Conservation (phyloP, 805 yeast species). For the Vanderwaltozyma verrucispora region DNA sequence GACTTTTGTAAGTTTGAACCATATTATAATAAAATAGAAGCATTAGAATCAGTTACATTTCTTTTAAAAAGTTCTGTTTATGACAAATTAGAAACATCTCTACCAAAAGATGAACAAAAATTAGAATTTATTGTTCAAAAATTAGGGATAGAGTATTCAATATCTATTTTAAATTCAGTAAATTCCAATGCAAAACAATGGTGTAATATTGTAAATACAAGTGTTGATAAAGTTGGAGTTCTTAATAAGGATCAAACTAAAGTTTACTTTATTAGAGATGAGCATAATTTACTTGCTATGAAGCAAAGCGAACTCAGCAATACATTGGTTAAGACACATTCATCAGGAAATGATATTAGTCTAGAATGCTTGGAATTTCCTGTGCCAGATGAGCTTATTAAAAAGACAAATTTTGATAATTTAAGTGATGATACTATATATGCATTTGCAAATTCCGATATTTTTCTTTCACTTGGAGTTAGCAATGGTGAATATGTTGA, state of each 20-base stretch:
- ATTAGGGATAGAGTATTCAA: constrained; percentile 7
- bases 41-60: constrained; percentile 9
- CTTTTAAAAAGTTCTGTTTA: constrained; percentile 12
- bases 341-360: neutral
- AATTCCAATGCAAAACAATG: constrained; percentile 9
- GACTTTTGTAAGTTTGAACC: constrained; percentile 10
- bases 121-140: constrained; percentile 16
- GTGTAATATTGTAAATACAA: constrained; percentile 15
- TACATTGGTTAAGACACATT: no score
- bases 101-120: constrained; percentile 7
- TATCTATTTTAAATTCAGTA: constrained; percentile 11
- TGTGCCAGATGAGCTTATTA: constrained; percentile 4
- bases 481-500: constrained; percentile 17
- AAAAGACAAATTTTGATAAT: no score
- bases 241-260: constrained; percentile 12
- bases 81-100: constrained; percentile 11
- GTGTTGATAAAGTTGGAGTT: constrained; percentile 13
- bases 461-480: constrained; percentile 12
- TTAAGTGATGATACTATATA: constrained; percentile 18
- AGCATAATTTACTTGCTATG: no score
- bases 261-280: constrained; percentile 13
- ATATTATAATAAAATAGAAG: constrained; percentile 5
- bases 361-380: constrained; percentile 11
- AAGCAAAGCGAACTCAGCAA: no score
- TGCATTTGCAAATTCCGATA: constrained; percentile 16